Evolutionary conservation across 306 rosid species (phyloP), one percentile per base, ranked within the genome.

Genomic region (Astragalus glycyphyllos): DNA sequence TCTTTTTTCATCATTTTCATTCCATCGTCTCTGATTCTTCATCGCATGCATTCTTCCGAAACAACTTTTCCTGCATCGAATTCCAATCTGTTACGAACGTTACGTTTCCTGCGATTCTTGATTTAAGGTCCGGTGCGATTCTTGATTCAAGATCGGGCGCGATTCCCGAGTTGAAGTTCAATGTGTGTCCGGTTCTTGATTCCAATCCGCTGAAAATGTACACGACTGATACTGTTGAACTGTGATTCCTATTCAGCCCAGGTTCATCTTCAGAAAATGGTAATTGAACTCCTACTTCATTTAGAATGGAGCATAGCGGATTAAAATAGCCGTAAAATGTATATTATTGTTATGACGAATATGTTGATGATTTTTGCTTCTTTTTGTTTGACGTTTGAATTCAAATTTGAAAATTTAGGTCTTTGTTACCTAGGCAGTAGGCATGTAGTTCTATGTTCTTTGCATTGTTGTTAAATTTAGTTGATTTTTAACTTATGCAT

Each of bases 211-310:
- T 65, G 57, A 61, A 46, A 40, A 78, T 66, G 49, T 45, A 13
- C 74, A 11, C 32, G 35, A 53, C 3, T 57, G 50, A 14, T 67
- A 9, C 56, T 64, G 42, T 69, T 65, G 44, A 47, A 69, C 47
- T 42, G 35, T 56, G 50, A 72, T 46, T 31, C 60, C 59, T 38
- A 9, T 46, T 70, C 46, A 32, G 41, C 47, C 44, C 10, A 62
- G 71, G 16, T 58, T 50, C 57, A 31, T 31, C 7, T 55, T 72
- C 61, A 47, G 58, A 23, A 82, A 49, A 82, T 82, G 86, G 86
- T 82, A 77, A 60, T 34, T 45, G 26, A 10, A 17, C 54, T 73
- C 56, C 2, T 29, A 46, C 37, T 54, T 46, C 29, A 8, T 12
- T 45, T 4, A 8, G 12, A 2, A 1, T 48, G 8, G 44, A 3